A percentile compares a stretch with the other conserved stretches of the same genome.
These are phyloP conservation scores for Mucor mucedo DNA, from an alignment of 371 early-diverging fungal genomes.

Conservation along the genomic window DNA sequence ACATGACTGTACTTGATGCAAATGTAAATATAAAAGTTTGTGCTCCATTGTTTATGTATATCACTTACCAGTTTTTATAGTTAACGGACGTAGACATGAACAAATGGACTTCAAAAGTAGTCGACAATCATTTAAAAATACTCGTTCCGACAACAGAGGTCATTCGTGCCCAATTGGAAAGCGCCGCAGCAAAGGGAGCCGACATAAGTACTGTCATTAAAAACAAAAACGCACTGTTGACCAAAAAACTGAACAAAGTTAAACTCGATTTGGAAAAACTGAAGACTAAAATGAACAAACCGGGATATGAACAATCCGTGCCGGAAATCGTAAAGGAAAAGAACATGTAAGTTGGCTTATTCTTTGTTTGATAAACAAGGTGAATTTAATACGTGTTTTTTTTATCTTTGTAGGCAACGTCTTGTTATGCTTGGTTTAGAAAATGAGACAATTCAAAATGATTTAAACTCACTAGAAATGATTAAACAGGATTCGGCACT, in stretches of 20 bases:
- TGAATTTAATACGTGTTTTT: not conserved
- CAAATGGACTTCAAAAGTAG: constrained; percentile 36
- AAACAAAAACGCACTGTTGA: constrained; percentile 28
- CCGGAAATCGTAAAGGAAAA: constrained; percentile 47
- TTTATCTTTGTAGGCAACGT: constrained; percentile 29
- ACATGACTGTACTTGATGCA: constrained; percentile 16
- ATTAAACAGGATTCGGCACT: constrained; percentile 10
- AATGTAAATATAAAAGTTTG: not conserved
- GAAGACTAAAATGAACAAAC: constrained; percentile 36
- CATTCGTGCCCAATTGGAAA: constrained; percentile 43
- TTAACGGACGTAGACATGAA: not conserved
- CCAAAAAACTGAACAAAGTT: constrained; percentile 45
- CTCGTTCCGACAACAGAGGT: constrained; percentile 51
- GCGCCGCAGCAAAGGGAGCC: constrained; percentile 36
- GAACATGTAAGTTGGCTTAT: constrained; percentile 42
- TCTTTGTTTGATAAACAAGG: not conserved
- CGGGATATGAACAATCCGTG: constrained; percentile 44
- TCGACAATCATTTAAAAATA: constrained; percentile 49
- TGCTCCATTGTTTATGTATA: constrained; percentile 12
- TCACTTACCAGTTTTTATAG: constrained; percentile 13
- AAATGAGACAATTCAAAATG: constrained; percentile 37
- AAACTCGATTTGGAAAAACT: constrained; percentile 40
- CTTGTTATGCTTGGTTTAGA: constrained; percentile 31
- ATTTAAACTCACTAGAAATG: constrained; percentile 22
- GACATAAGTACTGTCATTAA: constrained; percentile 28